phyloP scores from a whole-genome alignment of 257 asterid species.

The Leonotis leonurus region DNA sequence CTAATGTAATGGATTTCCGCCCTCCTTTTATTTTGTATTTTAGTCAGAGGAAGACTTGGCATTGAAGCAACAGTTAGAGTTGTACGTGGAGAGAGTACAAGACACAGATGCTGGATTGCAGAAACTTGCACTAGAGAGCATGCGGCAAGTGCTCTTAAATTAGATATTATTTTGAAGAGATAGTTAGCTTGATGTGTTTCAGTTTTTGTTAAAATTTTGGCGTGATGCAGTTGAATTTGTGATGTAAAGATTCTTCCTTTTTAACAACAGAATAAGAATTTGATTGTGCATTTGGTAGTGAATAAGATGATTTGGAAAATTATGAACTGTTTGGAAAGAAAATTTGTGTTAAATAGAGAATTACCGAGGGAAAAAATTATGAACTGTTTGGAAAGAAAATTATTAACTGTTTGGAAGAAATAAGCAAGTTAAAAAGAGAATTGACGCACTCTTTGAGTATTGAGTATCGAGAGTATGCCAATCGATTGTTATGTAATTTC shows the following conservation, averaged over 20 bases:
- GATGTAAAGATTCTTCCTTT: no score
- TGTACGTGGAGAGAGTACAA: conserved; percentile 90
- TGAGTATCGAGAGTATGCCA: no score
- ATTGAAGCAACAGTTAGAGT: conserved; percentile 80
- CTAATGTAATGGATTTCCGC: neutral
- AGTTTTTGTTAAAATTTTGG: no score
- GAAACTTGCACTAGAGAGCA: conserved; percentile 82
- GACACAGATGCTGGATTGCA: conserved; percentile 83
- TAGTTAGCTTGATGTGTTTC: no score
- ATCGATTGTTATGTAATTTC: no score
- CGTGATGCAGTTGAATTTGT: neutral
- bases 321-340: neutral
- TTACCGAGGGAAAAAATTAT: no score
- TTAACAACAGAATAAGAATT: neutral
- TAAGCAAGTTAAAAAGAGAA: no score
- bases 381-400: no score
- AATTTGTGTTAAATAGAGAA: neutral
- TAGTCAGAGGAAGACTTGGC: conserved; percentile 97
- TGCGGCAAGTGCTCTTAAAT: conserved; percentile 47
- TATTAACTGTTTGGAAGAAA: no score
- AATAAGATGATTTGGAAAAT: neutral
- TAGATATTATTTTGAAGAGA: neutral
- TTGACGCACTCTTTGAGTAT: no score
- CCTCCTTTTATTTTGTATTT: neutral
- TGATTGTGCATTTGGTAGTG: neutral